Percentiles rank a stretch among this genome's conserved stretches.
Evolutionary conservation across 2,329 filamentous ascomycete genomes (phyloP).

Genomic region (Scytalidium lignicola): DNA sequence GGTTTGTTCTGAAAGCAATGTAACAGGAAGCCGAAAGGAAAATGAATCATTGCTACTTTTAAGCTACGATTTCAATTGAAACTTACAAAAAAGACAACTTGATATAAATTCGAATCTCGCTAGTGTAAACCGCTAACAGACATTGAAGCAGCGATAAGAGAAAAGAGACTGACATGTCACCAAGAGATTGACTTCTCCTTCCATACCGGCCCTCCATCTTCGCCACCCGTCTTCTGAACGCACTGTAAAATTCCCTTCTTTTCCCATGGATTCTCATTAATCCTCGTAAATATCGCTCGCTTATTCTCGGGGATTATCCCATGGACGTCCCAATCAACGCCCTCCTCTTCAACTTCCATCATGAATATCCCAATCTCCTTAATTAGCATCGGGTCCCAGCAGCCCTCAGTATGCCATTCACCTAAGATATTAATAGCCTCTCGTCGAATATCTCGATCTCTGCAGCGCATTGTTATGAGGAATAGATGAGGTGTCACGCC

Average conservation of each 20-base stretch:
- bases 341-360: constrained; percentile 21
- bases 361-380: constrained; percentile 15
- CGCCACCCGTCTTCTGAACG: constrained; percentile 2
- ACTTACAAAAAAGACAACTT: too few species aligned
- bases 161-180: not conserved
- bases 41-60: too few species aligned
- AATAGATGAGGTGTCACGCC: constrained; percentile 17
- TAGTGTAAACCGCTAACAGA: not conserved
- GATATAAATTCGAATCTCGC: not conserved
- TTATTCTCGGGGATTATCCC: constrained; percentile 1
- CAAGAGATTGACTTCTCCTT: constrained; percentile 1
- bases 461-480: constrained; percentile 13
- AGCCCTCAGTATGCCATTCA: constrained; percentile 11
- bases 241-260: constrained; percentile 1
- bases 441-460: constrained; percentile 15
- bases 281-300: constrained; percentile 2
- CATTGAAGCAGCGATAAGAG: not conserved
- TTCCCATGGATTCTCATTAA: constrained; percentile 2
- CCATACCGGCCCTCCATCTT: constrained; percentile 2
- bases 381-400: constrained; percentile 10
- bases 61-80: too few species aligned
- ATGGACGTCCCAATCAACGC: constrained; percentile 6
- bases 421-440: constrained; percentile 15
- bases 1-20: too few species aligned
- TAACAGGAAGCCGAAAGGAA: too few species aligned